A percentile compares a stretch with the other conserved stretches of the same genome.
phyloP scores from a whole-genome alignment of 2,329 filamentous ascomycete species.

The Aspergillus pseudoterreus region DNA sequence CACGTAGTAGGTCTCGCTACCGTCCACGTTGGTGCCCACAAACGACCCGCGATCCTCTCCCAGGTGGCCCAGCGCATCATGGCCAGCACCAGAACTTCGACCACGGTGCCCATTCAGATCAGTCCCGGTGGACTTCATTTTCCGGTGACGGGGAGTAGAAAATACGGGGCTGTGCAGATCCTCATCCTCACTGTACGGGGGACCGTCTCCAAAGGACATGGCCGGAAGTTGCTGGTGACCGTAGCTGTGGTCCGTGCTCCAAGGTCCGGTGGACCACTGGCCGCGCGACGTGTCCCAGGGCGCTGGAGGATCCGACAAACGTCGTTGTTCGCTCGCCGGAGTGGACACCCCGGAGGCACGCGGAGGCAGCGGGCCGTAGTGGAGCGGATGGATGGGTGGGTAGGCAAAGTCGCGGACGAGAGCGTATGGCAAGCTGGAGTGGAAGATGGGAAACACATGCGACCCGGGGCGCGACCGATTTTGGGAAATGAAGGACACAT shows the following conservation, averaged over 20 bases:
- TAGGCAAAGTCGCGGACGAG: conserved; percentile 96
- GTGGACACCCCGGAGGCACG: conserved; percentile 73
- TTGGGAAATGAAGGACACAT: conserved; percentile 55
- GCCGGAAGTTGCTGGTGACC: conserved; percentile 71
- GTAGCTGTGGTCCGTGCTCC: conserved; percentile 47
- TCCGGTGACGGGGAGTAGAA: conserved; percentile 78
- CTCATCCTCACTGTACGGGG: conserved; percentile 92
- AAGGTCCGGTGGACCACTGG: conserved; percentile 53
- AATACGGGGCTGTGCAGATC: conserved; percentile 87
- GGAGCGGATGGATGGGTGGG: conserved; percentile 73
- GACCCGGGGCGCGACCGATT: conserved; percentile 73
- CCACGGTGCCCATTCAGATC: conserved; percentile 43
- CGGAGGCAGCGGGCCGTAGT: conserved; percentile 87
- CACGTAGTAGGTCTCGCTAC: conserved; percentile 71
- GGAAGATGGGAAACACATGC: conserved; percentile 76
- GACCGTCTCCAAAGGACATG: conserved; percentile 81
- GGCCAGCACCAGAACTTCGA: conserved; percentile 43
- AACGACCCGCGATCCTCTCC: conserved; percentile 65
- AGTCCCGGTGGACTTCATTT: conserved; percentile 65
- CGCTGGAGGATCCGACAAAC: conserved; percentile 73
- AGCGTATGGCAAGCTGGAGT: conserved; percentile 83
- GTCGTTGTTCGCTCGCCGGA: conserved; percentile 72
- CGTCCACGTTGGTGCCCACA: conserved; percentile 64
- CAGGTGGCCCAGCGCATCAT: conserved; percentile 36
- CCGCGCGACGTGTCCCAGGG: conserved; percentile 68